phyloP scores from a whole-genome alignment of 176 grass and related monocot species.

The Canna indica region DNA sequence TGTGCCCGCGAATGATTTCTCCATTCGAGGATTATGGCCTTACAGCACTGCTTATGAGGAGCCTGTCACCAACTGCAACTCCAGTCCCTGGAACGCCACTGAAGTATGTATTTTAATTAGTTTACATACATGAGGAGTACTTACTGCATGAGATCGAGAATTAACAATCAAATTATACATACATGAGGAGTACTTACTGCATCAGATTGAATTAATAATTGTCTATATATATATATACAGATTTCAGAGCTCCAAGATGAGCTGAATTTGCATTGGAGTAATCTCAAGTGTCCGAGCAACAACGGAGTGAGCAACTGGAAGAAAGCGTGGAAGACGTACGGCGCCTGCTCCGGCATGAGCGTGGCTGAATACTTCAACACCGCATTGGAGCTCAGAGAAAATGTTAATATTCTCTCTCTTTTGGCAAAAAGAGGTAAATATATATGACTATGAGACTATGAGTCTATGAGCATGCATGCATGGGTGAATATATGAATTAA shows the following conservation, averaged over 20 bases:
- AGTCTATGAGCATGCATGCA: too few species aligned
- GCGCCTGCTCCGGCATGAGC: constrained; percentile 31
- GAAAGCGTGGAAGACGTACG: constrained; percentile 29
- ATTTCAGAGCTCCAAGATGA: not conserved
- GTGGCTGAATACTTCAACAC: constrained; percentile 24
- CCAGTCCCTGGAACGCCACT: constrained; percentile 4
- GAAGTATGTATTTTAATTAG: not conserved
- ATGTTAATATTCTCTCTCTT: constrained; percentile 18
- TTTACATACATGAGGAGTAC: too few species aligned
- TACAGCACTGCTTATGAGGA: constrained; percentile 15
- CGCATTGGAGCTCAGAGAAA: constrained; percentile 22
- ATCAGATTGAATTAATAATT: too few species aligned
- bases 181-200: too few species aligned
- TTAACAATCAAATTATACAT: too few species aligned
- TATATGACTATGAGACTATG: too few species aligned
- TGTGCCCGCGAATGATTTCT: constrained; percentile 35
- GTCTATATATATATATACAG: not conserved
- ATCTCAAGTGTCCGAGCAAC: constrained; percentile 36
- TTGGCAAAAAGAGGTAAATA: constrained; percentile 10
- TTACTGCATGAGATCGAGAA: too few species aligned
- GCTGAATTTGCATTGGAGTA: constrained; percentile 28
- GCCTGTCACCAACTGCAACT: constrained; percentile 14
- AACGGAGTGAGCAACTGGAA: constrained; percentile 20
- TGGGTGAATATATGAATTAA: too few species aligned
- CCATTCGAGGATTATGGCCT: constrained; percentile 15